Conservation (phyloP, 345 rosid genomes). For the Eucalyptus regnans region DNA sequence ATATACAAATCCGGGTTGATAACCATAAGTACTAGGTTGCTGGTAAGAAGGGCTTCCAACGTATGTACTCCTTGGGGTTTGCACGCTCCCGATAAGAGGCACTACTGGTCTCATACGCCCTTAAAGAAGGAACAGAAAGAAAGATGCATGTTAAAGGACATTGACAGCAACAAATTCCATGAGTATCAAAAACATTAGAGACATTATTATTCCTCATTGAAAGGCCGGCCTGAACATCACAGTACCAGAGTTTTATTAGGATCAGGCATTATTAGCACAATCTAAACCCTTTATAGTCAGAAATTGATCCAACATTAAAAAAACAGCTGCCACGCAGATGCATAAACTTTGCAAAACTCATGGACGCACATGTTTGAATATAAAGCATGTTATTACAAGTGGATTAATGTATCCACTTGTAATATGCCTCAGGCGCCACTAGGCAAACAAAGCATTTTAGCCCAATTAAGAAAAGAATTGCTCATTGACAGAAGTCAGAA, state of each 20-base stretch:
- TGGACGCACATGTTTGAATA: background rate
- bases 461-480: background rate
- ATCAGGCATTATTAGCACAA: background rate
- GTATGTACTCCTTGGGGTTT: slow-evolving; percentile 6
- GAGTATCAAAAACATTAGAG: background rate
- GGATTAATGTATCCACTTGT: background rate
- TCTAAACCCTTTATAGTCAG: background rate
- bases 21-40: slow-evolving; percentile 4
- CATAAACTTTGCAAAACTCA: background rate
- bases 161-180: background rate
- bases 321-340: background rate
- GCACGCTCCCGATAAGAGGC: slow-evolving; percentile 4
- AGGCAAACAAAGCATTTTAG: background rate
- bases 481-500: background rate
- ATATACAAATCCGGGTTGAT: slow-evolving; percentile 10
- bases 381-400: background rate
- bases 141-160: background rate
- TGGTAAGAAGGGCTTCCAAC: background rate
- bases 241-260: background rate
- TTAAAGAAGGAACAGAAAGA: background rate
- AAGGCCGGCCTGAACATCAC: background rate
- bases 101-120: slow-evolving; percentile 4
- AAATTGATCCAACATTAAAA: background rate
- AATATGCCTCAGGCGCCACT: background rate
- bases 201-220: background rate